A percentile compares a stretch with the other conserved stretches of the same genome.
Evolutionary conservation across 2,329 filamentous ascomycete species (phyloP).

Genomic region (Xylariomycetidae sp.): DNA sequence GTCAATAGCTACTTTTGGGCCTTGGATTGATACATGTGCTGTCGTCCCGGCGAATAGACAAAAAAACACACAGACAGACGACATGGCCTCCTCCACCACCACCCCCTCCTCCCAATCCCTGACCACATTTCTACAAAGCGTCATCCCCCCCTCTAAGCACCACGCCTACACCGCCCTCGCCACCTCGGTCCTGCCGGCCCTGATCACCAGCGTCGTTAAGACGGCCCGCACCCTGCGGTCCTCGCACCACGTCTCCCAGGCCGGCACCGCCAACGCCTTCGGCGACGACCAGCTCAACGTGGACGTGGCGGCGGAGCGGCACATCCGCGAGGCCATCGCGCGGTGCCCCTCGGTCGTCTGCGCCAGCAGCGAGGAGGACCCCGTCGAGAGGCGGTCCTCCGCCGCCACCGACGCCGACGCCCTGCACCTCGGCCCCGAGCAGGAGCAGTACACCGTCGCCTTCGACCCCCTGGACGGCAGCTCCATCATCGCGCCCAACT

Average conservation of each 20-base stretch:
- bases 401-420: background rate
- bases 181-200: constrained; percentile 42
- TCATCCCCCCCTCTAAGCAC: too few relatives aligned
- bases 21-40: too few relatives aligned
- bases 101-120: too few relatives aligned
- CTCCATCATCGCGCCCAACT: constrained; percentile 55
- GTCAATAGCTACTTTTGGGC: too few relatives aligned
- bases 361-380: constrained; percentile 59
- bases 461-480: constrained; percentile 62
- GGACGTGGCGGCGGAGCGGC: constrained; percentile 46
- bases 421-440: too few relatives aligned
- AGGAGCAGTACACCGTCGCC: constrained; percentile 51
- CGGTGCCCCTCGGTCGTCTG: constrained; percentile 41
- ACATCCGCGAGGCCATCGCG: constrained; percentile 41
- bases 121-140: too few relatives aligned
- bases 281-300: constrained; percentile 58
- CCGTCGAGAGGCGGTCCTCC: constrained; percentile 35
- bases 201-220: constrained; percentile 40
- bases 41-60: too few relatives aligned
- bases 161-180: constrained; percentile 31
- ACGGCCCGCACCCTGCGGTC: constrained; percentile 41
- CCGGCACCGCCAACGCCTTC: constrained; percentile 50
- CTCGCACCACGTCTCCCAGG: constrained; percentile 40
- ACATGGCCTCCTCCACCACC: too few relatives aligned
- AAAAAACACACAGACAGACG: too few relatives aligned